Conservation (phyloP, 2,329 filamentous ascomycete genomes). For the Fusarium proliferatum region DNA sequence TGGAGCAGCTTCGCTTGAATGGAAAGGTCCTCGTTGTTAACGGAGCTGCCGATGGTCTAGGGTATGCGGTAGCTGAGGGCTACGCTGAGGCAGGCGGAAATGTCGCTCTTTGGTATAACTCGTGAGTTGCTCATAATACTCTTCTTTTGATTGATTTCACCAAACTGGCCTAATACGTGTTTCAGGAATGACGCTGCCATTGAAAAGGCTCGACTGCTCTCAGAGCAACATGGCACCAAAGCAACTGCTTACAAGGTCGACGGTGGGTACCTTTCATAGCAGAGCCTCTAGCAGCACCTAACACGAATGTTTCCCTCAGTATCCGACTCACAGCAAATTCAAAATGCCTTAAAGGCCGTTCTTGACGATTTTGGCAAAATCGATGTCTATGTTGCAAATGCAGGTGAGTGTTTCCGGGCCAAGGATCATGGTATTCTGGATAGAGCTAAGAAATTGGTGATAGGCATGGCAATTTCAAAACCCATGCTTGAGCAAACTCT, state of each 20-base stretch:
- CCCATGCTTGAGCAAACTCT: conserved; percentile 64
- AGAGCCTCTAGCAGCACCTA: neutral
- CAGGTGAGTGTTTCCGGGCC: conserved; percentile 37
- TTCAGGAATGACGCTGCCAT: conserved; percentile 50
- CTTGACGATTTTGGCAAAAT: conserved; percentile 42
- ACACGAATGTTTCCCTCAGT: conserved; percentile 44
- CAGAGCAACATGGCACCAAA: conserved; percentile 50
- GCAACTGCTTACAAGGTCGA: conserved; percentile 58
- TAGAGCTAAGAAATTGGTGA: neutral
- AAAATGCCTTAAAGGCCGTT: conserved; percentile 26
- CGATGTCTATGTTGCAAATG: conserved; percentile 43
- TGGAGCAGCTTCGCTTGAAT: conserved; percentile 57
- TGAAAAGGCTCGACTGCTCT: conserved; percentile 49
- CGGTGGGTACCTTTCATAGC: conserved; percentile 34
- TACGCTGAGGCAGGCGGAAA: conserved; percentile 58
- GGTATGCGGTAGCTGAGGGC: conserved; percentile 56
- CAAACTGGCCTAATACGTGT: neutral
- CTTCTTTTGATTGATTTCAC: neutral
- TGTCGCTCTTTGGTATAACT: conserved; percentile 52
- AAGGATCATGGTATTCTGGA: neutral
- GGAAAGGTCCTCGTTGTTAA: conserved; percentile 57
- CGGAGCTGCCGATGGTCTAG: conserved; percentile 59
- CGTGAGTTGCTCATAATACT: conserved; percentile 29
- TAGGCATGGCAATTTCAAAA: conserved; percentile 57
- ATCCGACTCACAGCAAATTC: conserved; percentile 50